Percentiles rank a stretch among this genome's conserved stretches.
Conservation (phyloP, 768 basidiomycete species). For the Macrolepiota dolichaula region DNA sequence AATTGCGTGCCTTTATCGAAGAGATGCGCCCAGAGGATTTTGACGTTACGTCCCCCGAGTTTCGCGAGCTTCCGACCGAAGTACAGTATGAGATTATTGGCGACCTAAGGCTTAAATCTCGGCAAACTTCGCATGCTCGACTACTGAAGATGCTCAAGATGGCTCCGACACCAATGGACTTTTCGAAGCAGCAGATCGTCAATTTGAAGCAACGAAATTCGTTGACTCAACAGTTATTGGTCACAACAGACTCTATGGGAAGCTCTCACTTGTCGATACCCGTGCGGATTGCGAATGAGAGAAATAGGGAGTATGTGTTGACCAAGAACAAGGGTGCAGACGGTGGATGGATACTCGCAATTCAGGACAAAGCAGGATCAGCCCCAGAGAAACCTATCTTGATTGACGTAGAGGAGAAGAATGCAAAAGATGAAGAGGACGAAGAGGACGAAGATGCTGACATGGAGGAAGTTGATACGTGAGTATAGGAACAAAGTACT, state of each 20-base stretch:
- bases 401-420: slow-evolving; percentile 59
- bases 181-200: slow-evolving; percentile 94
- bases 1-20: slow-evolving; percentile 89
- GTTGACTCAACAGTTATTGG: slow-evolving; percentile 89
- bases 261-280: slow-evolving; percentile 89
- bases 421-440: slow-evolving; percentile 39
- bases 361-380: slow-evolving; percentile 81
- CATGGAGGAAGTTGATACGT: slow-evolving; percentile 84
- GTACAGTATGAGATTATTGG: slow-evolving; percentile 98
- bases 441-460: slow-evolving; percentile 58
- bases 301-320: slow-evolving; percentile 93
- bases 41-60: slow-evolving; percentile 85
- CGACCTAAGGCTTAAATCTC: slow-evolving; percentile 89
- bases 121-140: slow-evolving; percentile 90
- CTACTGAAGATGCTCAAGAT: slow-evolving; percentile 85
- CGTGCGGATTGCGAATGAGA: slow-evolving; percentile 89
- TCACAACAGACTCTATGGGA: slow-evolving; percentile 90
- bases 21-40: slow-evolving; percentile 96
- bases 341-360: slow-evolving; percentile 94
- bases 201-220: slow-evolving; percentile 85
- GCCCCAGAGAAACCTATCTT: slow-evolving; percentile 82
- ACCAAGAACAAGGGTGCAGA: slow-evolving; percentile 85
- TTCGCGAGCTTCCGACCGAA: slow-evolving; percentile 90
- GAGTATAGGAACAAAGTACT: slow-evolving; percentile 21
- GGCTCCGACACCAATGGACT: slow-evolving; percentile 84